Conservation (phyloP, 1,284 basidiomycete species). For the Sanguinoderma infundibulare region DNA sequence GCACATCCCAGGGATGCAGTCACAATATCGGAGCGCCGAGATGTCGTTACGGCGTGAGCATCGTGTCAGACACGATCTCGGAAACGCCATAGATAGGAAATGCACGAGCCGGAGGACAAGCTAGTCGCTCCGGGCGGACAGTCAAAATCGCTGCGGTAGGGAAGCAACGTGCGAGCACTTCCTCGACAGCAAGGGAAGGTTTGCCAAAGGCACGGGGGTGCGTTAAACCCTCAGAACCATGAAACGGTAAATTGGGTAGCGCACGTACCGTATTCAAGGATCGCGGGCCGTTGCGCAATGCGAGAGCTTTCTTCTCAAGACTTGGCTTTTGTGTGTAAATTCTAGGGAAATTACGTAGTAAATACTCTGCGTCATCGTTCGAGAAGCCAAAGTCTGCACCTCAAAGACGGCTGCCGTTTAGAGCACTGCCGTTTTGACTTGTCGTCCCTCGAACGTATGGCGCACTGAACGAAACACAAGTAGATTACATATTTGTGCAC, state of each 20-base stretch:
- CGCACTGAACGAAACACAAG: too few species aligned
- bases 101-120: background rate
- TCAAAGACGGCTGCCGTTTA: background rate
- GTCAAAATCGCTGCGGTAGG: background rate
- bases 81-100: background rate
- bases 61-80: background rate
- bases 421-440: background rate
- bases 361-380: background rate
- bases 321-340: too few species aligned
- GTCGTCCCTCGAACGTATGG: too few species aligned
- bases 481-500: too few species aligned
- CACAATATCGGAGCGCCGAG: background rate
- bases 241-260: too few species aligned
- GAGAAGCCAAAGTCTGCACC: background rate
- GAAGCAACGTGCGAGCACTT: background rate
- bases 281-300: background rate
- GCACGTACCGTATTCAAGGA: background rate
- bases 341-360: too few species aligned
- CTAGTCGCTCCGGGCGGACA: background rate
- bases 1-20: background rate
- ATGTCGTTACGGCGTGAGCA: background rate
- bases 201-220: background rate
- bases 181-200: background rate
- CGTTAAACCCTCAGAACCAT: background rate
- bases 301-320: too few species aligned